A percentile compares a stretch with the other conserved stretches of the same genome.
Evolutionary conservation across 192 early-diverging fungal genomes (phyloP).

Genomic region (Radiomyces spectabilis): DNA sequence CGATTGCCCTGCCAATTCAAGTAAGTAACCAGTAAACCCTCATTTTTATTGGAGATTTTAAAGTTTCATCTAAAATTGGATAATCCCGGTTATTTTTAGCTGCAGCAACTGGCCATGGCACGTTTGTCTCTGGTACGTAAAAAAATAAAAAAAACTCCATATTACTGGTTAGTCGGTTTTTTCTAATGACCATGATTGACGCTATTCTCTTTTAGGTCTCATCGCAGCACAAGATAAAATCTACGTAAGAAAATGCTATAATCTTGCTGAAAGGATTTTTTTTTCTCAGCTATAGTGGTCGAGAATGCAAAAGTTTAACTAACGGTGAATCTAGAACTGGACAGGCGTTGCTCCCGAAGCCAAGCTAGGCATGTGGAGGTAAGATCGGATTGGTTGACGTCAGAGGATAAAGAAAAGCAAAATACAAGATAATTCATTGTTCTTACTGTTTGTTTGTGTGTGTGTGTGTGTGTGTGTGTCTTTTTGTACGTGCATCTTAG

Average conservation of each 20-base stretch:
- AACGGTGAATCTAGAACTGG: slow-evolving; percentile 56
- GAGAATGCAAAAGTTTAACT: slow-evolving; percentile 60
- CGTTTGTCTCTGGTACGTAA: slow-evolving; percentile 37
- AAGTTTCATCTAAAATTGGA: neutral
- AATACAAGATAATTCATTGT: neutral
- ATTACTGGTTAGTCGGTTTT: too few relatives aligned
- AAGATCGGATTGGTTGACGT: neutral
- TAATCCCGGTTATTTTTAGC: neutral
- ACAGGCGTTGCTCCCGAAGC: slow-evolving; percentile 78
- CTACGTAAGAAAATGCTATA: too few relatives aligned
- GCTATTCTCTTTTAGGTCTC: too few relatives aligned
- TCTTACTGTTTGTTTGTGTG: too few relatives aligned
- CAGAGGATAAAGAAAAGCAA: neutral
- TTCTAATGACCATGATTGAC: too few relatives aligned
- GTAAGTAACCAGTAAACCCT: neutral
- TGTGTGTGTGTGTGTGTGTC: too few relatives aligned
- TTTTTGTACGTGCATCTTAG: too few relatives aligned
- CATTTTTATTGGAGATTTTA: neutral
- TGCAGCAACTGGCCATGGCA: slow-evolving; percentile 31
- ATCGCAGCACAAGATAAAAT: too few relatives aligned
- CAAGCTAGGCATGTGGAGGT: slow-evolving; percentile 67
- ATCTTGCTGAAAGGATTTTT: neutral
- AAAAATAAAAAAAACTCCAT: too few relatives aligned
- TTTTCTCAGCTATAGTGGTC: slow-evolving; percentile 25
- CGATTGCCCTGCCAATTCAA: slow-evolving; percentile 21